Evolutionary conservation across 441 rosid genomes (phyloP), one percentile per base, ranked within the genome.

Genomic region (Cnidoscolus chayamansa): DNA sequence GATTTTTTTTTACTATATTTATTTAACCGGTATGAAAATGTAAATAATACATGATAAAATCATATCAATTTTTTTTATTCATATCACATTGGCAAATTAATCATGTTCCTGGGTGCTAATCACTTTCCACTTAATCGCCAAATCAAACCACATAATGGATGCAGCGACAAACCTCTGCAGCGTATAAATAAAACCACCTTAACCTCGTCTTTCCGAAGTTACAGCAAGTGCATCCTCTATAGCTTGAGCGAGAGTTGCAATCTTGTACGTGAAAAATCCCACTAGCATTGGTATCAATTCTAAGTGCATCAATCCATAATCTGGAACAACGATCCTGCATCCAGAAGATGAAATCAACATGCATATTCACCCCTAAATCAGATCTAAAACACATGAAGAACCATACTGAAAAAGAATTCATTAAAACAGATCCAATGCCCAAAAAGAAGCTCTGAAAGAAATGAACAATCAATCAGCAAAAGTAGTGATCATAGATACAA

Each of bases 261-360:
- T 84, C 84, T 94, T 90, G 83, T 89, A 89, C 20, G 96, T 90
- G 83, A 94, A 94, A 74, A 90, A 92, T 50, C 98, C 98, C 70
- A 94, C 97, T 70, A 94, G 77, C 90, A 92, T 90, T 0, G 97
- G 97, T 73, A 94, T 90, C 87, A 90, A 77, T 70, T 94, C 85
- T 63, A 94, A 77, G 53, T 82, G 97, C 90, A 94, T 80, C 50
- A 40, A 58, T 48, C 97, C 97, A 67, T 88, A 94, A 73, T 90
- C 86, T 3, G 97, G 98, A 74, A 88, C 97, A 72, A 87, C 82
- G 67, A 90, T 88, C 81, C 98, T 90, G 90, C 78, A 78, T 48
- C 70, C 68, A 63, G 70, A 25, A 10, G 37, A 13, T 31, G 13
- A 45, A 30, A 20, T 15, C 12, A 10, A 25, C 50, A 2, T 1